A percentile compares a stretch with the other conserved stretches of the same genome.
phyloP scores from a whole-genome alignment of 176 grass and related monocot species.

The Oryza brachyantha region DNA sequence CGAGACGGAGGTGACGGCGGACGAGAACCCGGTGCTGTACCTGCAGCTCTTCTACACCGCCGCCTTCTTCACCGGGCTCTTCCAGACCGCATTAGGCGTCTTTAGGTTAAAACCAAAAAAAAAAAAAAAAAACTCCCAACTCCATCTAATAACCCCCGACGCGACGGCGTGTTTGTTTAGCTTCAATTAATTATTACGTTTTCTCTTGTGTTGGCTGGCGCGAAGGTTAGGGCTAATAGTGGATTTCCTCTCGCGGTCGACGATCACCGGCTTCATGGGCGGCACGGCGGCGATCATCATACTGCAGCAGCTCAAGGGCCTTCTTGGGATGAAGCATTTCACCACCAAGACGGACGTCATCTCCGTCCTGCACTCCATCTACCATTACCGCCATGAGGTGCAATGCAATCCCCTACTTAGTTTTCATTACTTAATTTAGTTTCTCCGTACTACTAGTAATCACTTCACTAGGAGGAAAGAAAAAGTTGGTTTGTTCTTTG shows the following conservation, averaged over 20 bases:
- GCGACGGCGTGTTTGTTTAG: neutral
- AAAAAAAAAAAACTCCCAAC: no score
- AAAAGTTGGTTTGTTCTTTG: neutral
- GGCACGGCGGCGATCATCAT: constrained; percentile 91
- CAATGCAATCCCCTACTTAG: neutral
- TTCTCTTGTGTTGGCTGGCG: neutral
- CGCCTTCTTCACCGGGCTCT: constrained; percentile 89
- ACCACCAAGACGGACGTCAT: constrained; percentile 81
- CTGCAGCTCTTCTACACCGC: constrained; percentile 74
- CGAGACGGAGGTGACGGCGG: constrained; percentile 41
- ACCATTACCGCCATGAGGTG: constrained; percentile 67
- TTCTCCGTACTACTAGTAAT: neutral
- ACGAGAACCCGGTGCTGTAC: constrained; percentile 59
- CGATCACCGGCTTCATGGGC: constrained; percentile 95
- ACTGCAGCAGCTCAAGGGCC: constrained; percentile 90
- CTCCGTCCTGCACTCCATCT: constrained; percentile 64
- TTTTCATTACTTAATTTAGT: neutral
- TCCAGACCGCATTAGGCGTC: constrained; percentile 71
- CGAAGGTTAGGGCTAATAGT: constrained; percentile 84
- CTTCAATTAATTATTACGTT: no score
- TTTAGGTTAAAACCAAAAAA: constrained; percentile 54
- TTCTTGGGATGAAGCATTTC: constrained; percentile 88
- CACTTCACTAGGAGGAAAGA: neutral
- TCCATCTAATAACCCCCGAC: neutral
- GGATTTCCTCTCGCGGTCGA: constrained; percentile 90